These are phyloP conservation scores for Ceratorhiza oryzae-sativae DNA, from an alignment of 1,284 basidiomycete species.

Conservation along the genomic window DNA sequence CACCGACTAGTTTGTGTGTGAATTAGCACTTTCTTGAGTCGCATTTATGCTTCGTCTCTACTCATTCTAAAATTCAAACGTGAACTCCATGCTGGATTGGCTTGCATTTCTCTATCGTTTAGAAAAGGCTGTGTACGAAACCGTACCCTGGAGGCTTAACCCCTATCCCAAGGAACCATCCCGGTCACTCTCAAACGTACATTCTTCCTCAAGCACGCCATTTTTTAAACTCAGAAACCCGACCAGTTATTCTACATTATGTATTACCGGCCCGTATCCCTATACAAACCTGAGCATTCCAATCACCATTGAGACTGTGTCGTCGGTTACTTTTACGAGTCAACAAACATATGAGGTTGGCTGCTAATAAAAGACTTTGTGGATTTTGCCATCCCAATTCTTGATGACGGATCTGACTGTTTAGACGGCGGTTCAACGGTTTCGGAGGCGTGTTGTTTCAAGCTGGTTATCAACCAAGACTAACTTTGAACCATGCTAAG, in stretches of 20 bases:
- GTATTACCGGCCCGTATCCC: not conserved
- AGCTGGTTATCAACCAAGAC: not conserved
- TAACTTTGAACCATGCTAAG: too few species aligned
- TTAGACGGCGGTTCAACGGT: too few species aligned
- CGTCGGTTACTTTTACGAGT: conserved; percentile 1
- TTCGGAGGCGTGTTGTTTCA: not conserved
- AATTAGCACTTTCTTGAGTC: conserved; percentile 14
- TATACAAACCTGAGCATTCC: not conserved
- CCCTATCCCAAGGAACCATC: not conserved
- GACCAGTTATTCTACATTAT: not conserved
- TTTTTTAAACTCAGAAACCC: too few species aligned
- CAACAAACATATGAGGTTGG: conserved; percentile 6
- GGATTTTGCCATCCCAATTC: not conserved
- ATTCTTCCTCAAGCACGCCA: not conserved
- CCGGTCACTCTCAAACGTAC: not conserved
- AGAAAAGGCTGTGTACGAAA: not conserved
- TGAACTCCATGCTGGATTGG: not conserved
- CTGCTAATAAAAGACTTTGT: not conserved
- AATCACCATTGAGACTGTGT: not conserved
- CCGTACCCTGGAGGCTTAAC: not conserved
- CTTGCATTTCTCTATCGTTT: too few species aligned
- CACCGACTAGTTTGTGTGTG: conserved; percentile 10
- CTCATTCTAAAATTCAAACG: not conserved
- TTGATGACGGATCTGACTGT: not conserved
- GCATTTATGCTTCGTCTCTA: not conserved